Evolutionary conservation across 345 rosid genomes (phyloP), one percentile per base, ranked within the genome.

Genomic region (Populus alba): DNA sequence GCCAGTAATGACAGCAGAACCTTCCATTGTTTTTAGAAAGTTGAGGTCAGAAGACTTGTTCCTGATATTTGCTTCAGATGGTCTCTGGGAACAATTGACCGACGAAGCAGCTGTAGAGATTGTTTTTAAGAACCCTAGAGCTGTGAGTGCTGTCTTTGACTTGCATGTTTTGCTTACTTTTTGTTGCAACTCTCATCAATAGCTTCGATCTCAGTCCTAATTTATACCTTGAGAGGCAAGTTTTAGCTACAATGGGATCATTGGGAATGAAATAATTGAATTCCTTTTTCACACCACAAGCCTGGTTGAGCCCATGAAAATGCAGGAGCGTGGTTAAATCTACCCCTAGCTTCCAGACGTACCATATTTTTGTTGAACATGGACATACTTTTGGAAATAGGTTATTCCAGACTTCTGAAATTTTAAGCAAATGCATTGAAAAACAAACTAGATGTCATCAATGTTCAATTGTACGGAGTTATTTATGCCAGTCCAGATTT

Each of bases 81-180:
- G 99, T 86, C 97, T 96, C 55, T 96, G 99, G 99, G 99, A 96
- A 83, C 98, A 96, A 77, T 87, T 96, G 84, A 91, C 86, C 39
- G 99, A 96, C 78, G 88, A 93, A 88, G 87, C 88, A 59, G 99
- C 97, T 0, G 96, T 92, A 20, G 92, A 92, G 73, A 94, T 96
- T 61, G 99, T 96, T 67, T 83, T 84, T 61, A 94, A 90, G 75
- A 87, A 90, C 85, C 97, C 98, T 4, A 93, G 97, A 92, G 89
- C 85, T 33, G 99, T 96, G 73, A 92, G 99, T 86, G 59, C 77
- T 17, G 2, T 23, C 18, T 55, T 35, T 55, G n/a, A 76, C 66
- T 45, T 78, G 31, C 57, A 47, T 49, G 10, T 23, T 76, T 63
- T 59, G 18, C 37, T 6, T 51, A 29, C 69, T 23, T 18, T 33